A percentile compares a stretch with the other conserved stretches of the same genome.
Conservation (phyloP, 495 filamentous ascomycete species). For the Pyronema omphalodes region DNA sequence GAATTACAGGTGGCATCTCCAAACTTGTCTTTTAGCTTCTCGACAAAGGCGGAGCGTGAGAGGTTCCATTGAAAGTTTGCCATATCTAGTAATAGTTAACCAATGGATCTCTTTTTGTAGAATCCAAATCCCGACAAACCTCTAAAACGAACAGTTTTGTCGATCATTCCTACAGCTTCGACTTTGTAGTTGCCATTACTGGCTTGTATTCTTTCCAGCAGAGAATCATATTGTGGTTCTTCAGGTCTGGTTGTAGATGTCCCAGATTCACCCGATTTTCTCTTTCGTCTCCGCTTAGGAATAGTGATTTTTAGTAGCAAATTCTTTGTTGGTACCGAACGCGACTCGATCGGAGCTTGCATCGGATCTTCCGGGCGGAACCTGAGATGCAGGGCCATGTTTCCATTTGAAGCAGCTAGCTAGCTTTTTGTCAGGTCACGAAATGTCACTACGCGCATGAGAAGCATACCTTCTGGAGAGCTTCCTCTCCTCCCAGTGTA, state of each 20-base stretch:
- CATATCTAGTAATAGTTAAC: constrained; percentile 10
- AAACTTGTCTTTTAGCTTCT: constrained; percentile 36
- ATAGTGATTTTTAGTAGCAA: constrained; percentile 72
- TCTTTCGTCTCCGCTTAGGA: constrained; percentile 67
- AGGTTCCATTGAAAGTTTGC: constrained; percentile 23
- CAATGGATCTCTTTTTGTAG: too few species aligned
- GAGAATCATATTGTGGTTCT: constrained; percentile 13
- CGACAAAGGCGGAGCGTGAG: constrained; percentile 35
- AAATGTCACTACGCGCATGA: background rate
- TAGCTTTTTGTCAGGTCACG: constrained; percentile 15
- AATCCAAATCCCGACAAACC: constrained; percentile 27
- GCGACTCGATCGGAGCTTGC: constrained; percentile 53
- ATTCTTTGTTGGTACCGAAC: constrained; percentile 52
- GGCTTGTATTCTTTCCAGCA: constrained; percentile 52
- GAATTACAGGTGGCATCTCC: constrained; percentile 35
- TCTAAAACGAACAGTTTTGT: constrained; percentile 73
- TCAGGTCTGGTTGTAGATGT: background rate
- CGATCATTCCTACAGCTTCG: constrained; percentile 52
- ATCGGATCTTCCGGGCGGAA: constrained; percentile 62
- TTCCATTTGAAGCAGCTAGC: constrained; percentile 13
- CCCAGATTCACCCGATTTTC: constrained; percentile 34
- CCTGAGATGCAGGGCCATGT: constrained; percentile 38
- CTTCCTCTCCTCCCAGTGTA: constrained; percentile 50
- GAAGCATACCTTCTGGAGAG: constrained; percentile 43
- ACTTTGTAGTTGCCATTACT: constrained; percentile 50